These are phyloP conservation scores for Paramecium primaurelia DNA, from an alignment of 73 alveolate species.

Conservation along the genomic window DNA sequence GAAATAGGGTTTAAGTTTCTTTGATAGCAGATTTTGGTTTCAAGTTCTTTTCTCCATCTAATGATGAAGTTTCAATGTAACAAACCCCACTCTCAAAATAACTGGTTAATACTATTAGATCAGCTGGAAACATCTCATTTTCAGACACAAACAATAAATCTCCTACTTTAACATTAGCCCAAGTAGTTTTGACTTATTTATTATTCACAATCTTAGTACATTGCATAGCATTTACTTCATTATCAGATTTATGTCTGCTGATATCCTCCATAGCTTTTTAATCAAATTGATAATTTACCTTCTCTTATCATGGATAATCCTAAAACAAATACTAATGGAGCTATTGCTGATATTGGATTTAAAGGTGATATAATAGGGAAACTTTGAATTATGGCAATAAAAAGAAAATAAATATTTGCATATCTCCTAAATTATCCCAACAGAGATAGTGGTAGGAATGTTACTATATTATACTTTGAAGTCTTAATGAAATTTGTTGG, in stretches of 20 bases:
- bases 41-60: conserved; percentile 98
- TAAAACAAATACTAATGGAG: conserved; percentile 95
- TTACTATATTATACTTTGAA: conserved; percentile 71
- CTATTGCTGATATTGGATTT: conserved; percentile 91
- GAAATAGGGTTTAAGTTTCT: conserved; percentile 17
- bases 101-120: conserved; percentile 88
- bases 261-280: conserved; percentile 51
- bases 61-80: conserved; percentile 93
- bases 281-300: conserved; percentile 43
- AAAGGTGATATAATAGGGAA: conserved; percentile 92
- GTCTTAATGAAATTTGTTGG: conserved; percentile 79
- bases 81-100: conserved; percentile 90
- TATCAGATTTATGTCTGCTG: conserved; percentile 62
- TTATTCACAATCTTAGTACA: neutral
- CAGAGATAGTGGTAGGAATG: conserved; percentile 75
- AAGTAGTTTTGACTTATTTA: neutral
- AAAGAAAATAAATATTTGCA: conserved; percentile 81
- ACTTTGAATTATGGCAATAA: conserved; percentile 78
- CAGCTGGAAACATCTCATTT: conserved; percentile 97
- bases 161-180: conserved; percentile 85
- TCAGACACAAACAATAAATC: conserved; percentile 82
- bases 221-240: conserved; percentile 46
- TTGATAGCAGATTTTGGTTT: conserved; percentile 72
- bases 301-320: conserved; percentile 95
- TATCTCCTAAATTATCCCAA: conserved; percentile 72